Evolutionary conservation across 495 filamentous ascomycete species (phyloP).

Genomic region (Staphylotrichum longicolle): DNA sequence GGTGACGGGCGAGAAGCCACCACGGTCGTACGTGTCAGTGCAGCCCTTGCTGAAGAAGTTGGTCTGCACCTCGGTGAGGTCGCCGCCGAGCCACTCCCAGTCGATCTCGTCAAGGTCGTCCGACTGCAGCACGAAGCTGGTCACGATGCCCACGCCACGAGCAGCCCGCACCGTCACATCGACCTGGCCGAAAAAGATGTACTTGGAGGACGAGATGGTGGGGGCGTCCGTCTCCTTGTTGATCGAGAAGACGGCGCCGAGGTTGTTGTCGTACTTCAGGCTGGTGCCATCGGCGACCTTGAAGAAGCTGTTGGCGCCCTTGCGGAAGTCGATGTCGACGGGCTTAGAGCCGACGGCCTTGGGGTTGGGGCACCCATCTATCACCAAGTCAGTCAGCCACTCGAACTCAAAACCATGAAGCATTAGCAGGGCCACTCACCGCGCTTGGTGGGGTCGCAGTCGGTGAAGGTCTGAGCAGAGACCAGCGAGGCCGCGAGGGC

Average conservation of each 20-base stretch:
- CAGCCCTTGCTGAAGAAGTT: slow-evolving; percentile 97
- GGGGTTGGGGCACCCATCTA: slow-evolving; percentile 62
- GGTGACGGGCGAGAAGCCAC: slow-evolving; percentile 58
- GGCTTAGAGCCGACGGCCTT: slow-evolving; percentile 64
- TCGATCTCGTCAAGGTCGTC: slow-evolving; percentile 95
- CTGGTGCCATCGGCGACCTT: slow-evolving; percentile 60
- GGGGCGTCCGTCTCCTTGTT: slow-evolving; percentile 72
- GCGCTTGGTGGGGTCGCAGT: slow-evolving; percentile 69
- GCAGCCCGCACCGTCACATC: slow-evolving; percentile 65
- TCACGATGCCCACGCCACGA: slow-evolving; percentile 69
- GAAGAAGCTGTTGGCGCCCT: slow-evolving; percentile 64
- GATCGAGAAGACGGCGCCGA: slow-evolving; percentile 76
- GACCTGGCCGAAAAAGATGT: slow-evolving; percentile 78
- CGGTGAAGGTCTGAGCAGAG: slow-evolving; percentile 70
- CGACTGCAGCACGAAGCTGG: slow-evolving; percentile 82
- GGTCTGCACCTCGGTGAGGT: slow-evolving; percentile 67
- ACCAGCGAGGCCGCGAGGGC: slow-evolving; percentile 48
- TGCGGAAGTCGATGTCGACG: slow-evolving; percentile 72
- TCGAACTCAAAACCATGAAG: too few relatives aligned
- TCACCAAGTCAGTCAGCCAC: slow-evolving; percentile 10
- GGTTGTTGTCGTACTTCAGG: slow-evolving; percentile 59
- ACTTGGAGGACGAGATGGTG: slow-evolving; percentile 64
- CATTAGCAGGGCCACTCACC: slow-evolving; percentile 45
- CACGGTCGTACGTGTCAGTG: slow-evolving; percentile 69
- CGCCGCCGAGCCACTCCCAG: slow-evolving; percentile 77